These are phyloP conservation scores for Saccharomyces pastorianus DNA, from an alignment of 1,139 yeast genomes.

Conservation along the genomic window DNA sequence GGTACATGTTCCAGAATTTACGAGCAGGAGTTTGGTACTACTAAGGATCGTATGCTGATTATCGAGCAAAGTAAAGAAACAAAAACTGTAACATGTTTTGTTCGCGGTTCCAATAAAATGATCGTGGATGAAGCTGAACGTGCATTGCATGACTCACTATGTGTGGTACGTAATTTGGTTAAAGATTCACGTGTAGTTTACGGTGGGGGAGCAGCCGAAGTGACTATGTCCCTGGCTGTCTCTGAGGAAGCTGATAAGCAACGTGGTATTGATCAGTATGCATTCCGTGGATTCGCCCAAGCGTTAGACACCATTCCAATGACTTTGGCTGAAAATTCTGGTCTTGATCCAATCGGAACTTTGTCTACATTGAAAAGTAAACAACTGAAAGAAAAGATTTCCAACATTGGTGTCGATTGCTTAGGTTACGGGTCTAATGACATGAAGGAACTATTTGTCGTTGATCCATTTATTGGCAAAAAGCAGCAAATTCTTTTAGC, in stretches of 20 bases:
- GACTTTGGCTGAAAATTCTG: constrained; percentile 95
- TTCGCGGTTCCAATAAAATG: constrained; percentile 96
- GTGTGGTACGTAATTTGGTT: constrained; percentile 93
- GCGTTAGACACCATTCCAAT: constrained; percentile 91
- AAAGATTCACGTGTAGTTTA: constrained; percentile 90
- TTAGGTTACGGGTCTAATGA: constrained; percentile 79
- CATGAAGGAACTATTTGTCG: constrained; percentile 89
- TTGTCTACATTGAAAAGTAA: constrained; percentile 75
- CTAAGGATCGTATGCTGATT: constrained; percentile 91
- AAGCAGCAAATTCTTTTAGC: constrained; percentile 92
- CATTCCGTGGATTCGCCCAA: constrained; percentile 86
- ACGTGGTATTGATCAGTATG: constrained; percentile 94
- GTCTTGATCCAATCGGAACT: constrained; percentile 87
- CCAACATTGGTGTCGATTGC: constrained; percentile 88
- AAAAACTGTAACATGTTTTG: constrained; percentile 85
- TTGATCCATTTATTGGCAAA: constrained; percentile 95
- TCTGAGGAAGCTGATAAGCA: constrained; percentile 87
- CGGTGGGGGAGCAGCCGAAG: constrained; percentile 98
- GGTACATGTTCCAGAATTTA: constrained; percentile 82
- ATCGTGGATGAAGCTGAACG: constrained; percentile 94
- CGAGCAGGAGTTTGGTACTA: constrained; percentile 92
- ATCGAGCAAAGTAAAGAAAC: constrained; percentile 86
- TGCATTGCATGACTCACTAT: constrained; percentile 91
- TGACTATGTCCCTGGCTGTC: constrained; percentile 86
- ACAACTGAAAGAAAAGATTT: constrained; percentile 64